Percentiles rank a stretch among this genome's conserved stretches.
Evolutionary conservation across 2,329 filamentous ascomycete species (phyloP).

Genomic region (Aspergillus thermomutatus): DNA sequence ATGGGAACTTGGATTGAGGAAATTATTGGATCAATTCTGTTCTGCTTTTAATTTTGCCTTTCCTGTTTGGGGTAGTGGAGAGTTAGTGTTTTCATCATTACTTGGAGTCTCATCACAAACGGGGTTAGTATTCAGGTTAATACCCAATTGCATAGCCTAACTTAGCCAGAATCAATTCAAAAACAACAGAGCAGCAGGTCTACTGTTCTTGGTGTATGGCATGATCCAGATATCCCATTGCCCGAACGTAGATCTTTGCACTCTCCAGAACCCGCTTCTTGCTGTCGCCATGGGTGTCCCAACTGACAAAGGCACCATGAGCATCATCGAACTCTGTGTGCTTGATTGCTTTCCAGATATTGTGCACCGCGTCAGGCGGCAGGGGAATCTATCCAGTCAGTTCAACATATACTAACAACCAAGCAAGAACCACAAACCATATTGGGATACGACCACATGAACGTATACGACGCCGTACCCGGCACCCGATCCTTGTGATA

Average conservation of each 20-base stretch:
- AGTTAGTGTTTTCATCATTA: background rate
- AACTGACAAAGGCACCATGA: slow-evolving; percentile 63
- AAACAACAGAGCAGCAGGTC: background rate
- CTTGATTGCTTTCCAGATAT: slow-evolving; percentile 68
- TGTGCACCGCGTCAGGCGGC: slow-evolving; percentile 57
- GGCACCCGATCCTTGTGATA: slow-evolving; percentile 33
- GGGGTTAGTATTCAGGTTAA: background rate
- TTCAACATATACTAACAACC: slow-evolving; percentile 1
- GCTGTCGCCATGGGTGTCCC: slow-evolving; percentile 59
- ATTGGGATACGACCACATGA: slow-evolving; percentile 76
- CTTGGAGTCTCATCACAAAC: background rate
- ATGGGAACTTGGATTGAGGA: background rate
- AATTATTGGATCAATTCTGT: background rate
- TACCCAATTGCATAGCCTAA: background rate
- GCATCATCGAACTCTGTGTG: slow-evolving; percentile 62
- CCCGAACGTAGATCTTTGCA: slow-evolving; percentile 67
- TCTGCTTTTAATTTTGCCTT: background rate
- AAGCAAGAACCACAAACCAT: slow-evolving; percentile 30
- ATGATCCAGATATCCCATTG: slow-evolving; percentile 35
- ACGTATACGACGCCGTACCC: slow-evolving; percentile 56
- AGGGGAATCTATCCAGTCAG: slow-evolving; percentile 63
- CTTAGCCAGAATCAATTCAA: background rate
- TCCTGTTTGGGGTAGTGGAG: background rate
- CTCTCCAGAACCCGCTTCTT: slow-evolving; percentile 69
- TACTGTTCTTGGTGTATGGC: slow-evolving; percentile 26